Evolutionary conservation across 176 grass and related monocot species (phyloP).

Genomic region (Oryza glaberrima): DNA sequence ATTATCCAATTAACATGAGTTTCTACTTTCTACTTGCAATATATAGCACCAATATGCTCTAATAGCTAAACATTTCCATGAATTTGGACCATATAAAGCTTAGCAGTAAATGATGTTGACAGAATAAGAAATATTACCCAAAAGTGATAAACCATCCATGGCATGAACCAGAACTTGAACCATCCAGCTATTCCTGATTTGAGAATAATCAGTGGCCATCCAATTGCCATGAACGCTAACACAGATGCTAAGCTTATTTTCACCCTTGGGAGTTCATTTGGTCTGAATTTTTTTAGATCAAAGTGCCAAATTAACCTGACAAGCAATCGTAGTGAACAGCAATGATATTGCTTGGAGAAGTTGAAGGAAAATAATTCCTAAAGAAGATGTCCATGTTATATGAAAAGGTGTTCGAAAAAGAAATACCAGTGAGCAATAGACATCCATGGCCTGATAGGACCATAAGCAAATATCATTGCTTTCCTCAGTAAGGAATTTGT

Average conservation of each 20-base stretch:
- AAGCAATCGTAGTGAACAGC: conserved; percentile 38
- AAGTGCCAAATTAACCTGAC: conserved; percentile 91
- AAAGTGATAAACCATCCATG: conserved; percentile 97
- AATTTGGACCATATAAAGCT: conserved; percentile 27
- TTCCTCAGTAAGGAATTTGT: conserved; percentile 62
- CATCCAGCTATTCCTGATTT: conserved; percentile 81
- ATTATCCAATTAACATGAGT: background rate
- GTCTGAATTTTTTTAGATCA: conserved; percentile 83
- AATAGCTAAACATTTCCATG: conserved; percentile 22
- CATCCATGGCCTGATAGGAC: conserved; percentile 96
- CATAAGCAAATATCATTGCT: conserved; percentile 92
- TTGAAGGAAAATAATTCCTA: conserved; percentile 25
- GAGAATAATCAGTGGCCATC: conserved; percentile 94
- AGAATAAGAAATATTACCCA: conserved; percentile 65
- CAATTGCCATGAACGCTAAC: conserved; percentile 92
- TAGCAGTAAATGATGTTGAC: background rate
- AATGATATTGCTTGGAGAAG: conserved; percentile 21
- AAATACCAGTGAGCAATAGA: conserved; percentile 94
- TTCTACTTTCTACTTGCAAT: conserved; percentile 12
- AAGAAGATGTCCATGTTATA: background rate
- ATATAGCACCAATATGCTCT: background rate
- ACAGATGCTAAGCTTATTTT: conserved; percentile 95
- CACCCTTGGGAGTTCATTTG: conserved; percentile 82
- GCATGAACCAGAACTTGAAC: conserved; percentile 99
- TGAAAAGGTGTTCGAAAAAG: conserved; percentile 28